Evolutionary conservation across 139 green algal species (phyloP), one percentile per base, ranked within the genome.

Genomic region (Raphidocelis subcapitata): DNA sequence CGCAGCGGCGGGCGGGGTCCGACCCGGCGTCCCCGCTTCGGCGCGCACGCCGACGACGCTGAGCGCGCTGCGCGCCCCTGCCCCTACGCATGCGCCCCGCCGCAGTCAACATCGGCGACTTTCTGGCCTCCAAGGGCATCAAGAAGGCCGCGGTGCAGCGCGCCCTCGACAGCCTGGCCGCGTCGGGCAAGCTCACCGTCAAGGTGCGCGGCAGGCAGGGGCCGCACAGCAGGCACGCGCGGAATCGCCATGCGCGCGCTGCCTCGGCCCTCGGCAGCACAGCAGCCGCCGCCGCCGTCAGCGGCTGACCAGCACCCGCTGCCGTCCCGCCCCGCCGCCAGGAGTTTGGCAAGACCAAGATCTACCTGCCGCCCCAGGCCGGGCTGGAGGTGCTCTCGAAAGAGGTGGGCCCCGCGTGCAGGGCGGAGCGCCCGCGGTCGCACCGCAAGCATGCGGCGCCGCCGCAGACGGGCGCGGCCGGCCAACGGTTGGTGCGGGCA

Each of bases 291-390:
- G 4, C 20, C 41, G 37, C 8, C 26, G 20, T n/a, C 26, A 29
- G 60, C 21, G 5, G 35, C 37, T 35, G 23, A 55, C 63, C 63
- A 20, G 5, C 44, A 24, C 10, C 62, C 12, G n/a, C 62, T 55
- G 10, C 12, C 15, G 23, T 68, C 10, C 15, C 36, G 5, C 10
- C 37, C 37, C 20, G 31, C 37, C 29, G 15, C 2, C 80, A 94
- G 89, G 89, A 92, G 62, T 94, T 92, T 81, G 89, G 89, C 4
- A 94, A 94, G 69, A 84, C 84, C 23, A 94, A 93, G 69, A 83
- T 97, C 0, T 97, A 92, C 76, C 78, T 90, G 29, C 79, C 88
- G 5, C 56, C 70, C 10, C 92, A 97, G 63, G 63, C 81, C 2
- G 79, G 81, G 8, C 55, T 81, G 1, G 72, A 73, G 18, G 78